Base-by-base conservation (phyloP, 2,329 filamentous ascomycete genomes). In the Talaromyces marneffei region DNA sequence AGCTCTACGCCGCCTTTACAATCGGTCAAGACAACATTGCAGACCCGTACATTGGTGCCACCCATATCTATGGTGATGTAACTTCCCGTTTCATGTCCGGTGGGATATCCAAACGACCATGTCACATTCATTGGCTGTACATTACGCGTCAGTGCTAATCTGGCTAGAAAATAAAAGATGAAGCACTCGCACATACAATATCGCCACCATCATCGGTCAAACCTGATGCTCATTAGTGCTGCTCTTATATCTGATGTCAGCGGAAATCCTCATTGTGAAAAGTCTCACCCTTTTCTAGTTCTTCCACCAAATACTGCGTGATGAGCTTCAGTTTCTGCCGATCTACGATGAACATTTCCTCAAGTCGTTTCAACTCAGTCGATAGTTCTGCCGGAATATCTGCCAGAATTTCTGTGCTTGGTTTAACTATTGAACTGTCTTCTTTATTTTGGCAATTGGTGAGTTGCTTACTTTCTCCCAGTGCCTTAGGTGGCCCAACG, bases 21-120 rank as follows among this genome's bases (percentile, higher is more conserved):
- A 53, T 92, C 86, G 20, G 89, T 89, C 65, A 96, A 79, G 61
- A 85, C 88, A 69, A 96, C 91, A 74, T 93, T 87, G 74, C 92
- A 96, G 63, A 96, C 90, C 71, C 92, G 88, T 62, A 96, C 78
- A 73, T 96, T 96, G 64, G 92, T 96, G 66, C 92, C 92, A 55
- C 92, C 92, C 86, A 96, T 92, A 71, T 96, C 92, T 27, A 96
- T 80, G 48, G 92, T 91, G 53, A 96, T 79, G 71, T 85, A 92
- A 12, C 86, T 91, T 63, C 92, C 92, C 9, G 85, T 88, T 77
- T 96, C 91, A 67, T 90, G 77, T 65, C 91, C 90, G 71, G 86
- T 86, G 5, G 91, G 90, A 72, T 87, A 89, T 40, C 83, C 83
- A 85, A 92, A 92, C 65, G 92, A 90, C 91, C 91, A 96, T 60